Percentiles rank a stretch among this genome's conserved stretches.
phyloP scores from a whole-genome alignment of 2,329 filamentous ascomycete species.

The Trichoderma gracile region DNA sequence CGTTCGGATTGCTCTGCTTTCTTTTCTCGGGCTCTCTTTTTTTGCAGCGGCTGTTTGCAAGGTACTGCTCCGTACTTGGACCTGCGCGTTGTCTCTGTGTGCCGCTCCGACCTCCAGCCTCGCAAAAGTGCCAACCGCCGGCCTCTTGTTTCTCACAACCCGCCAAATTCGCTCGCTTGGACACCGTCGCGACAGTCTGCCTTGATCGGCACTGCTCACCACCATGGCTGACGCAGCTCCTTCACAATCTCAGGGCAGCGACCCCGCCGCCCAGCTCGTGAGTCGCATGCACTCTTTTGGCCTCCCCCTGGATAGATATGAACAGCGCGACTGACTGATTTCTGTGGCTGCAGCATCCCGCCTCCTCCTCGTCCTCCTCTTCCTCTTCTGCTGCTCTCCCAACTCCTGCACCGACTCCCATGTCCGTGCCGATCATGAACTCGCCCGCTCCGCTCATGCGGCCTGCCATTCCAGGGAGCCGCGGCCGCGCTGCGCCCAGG shows the following conservation, averaged over 20 bases:
- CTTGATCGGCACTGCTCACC: slow-evolving; percentile 28
- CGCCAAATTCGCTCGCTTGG: slow-evolving; percentile 22
- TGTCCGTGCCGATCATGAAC: slow-evolving; percentile 62
- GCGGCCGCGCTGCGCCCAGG: slow-evolving; percentile 68
- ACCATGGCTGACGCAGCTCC: slow-evolving; percentile 34
- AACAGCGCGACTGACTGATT: slow-evolving; percentile 13
- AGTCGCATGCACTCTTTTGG: slow-evolving; percentile 17
- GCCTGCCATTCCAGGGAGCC: slow-evolving; percentile 73
- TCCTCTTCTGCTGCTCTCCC: slow-evolving; percentile 29
- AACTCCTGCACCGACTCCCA: slow-evolving; percentile 38
- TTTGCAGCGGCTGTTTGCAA: background rate
- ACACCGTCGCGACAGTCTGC: slow-evolving; percentile 20
- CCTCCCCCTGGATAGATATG: slow-evolving; percentile 1
- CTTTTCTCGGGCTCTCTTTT: background rate
- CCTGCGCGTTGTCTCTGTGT: slow-evolving; percentile 3
- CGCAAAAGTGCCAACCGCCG: background rate
- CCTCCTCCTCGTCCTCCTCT: slow-evolving; percentile 3
- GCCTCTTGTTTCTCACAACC: background rate
- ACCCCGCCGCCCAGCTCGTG: slow-evolving; percentile 29
- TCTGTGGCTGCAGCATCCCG: slow-evolving; percentile 19
- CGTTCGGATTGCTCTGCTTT: background rate
- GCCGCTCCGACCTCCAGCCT: slow-evolving; percentile 13
- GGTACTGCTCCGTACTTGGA: background rate
- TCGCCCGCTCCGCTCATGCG: slow-evolving; percentile 79
- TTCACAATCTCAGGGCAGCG: slow-evolving; percentile 30